Percentiles rank a stretch among this genome's conserved stretches.
phyloP scores from a whole-genome alignment of 192 early-diverging fungal genomes.

The Spizellomyces sp. region DNA sequence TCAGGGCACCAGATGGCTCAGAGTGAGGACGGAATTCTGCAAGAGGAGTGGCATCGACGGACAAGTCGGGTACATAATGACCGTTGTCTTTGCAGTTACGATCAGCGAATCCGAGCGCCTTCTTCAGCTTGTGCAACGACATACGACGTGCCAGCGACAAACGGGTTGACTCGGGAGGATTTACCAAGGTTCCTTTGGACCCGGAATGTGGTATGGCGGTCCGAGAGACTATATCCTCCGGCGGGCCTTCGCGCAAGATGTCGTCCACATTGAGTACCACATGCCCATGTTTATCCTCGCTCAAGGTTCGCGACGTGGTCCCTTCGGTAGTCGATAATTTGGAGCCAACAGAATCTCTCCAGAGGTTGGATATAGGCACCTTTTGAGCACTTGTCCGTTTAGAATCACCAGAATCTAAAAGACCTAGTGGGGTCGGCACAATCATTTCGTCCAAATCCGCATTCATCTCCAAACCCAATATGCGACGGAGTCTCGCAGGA shows the following conservation, averaged over 20 bases:
- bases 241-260: conserved; percentile 5
- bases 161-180: neutral
- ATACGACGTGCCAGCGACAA: neutral
- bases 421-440: neutral
- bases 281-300: conserved; percentile 1
- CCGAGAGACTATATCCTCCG: neutral
- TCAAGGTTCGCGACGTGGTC: neutral
- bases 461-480: neutral
- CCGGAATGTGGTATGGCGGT: neutral
- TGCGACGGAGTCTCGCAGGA: neutral
- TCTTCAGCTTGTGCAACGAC: neutral
- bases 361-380: neutral
- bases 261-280: conserved; percentile 10
- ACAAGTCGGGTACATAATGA: neutral
- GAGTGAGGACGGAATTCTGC: neutral
- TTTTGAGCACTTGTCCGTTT: neutral
- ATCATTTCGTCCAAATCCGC: conserved; percentile 4
- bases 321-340: neutral
- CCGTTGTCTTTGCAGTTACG: neutral
- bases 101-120: neutral
- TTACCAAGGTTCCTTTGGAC: neutral
- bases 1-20: too few relatives aligned
- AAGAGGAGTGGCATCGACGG: neutral
- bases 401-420: neutral
- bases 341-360: neutral